Evolutionary conservation across 1,284 basidiomycete species (phyloP), one percentile per base, ranked within the genome.

Genomic region (Cystobasidium sp.): DNA sequence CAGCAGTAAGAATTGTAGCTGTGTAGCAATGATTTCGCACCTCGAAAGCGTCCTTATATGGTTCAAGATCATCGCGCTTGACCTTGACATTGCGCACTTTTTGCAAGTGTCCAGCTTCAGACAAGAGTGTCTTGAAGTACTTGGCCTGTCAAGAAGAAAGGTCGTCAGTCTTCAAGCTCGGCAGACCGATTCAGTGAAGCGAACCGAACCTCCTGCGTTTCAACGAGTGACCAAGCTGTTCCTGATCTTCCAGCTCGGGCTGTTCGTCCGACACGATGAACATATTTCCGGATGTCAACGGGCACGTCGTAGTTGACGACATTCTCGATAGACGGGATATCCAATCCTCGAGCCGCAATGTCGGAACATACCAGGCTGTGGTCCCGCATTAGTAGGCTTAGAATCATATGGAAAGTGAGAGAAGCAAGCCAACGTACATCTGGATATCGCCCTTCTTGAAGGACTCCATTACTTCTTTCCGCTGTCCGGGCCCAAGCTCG

Each of bases 221-320:
- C 96, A 4, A 98, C 92, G 76, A 99, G 83, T 2, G 91, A 92
- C 94, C 94, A 99, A 0, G 94, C 94, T 76, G 91, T 88, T 4
- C 96, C 96, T 14, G 84, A 83, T 58, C 91, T 86, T 0, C 94
- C 94, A 1, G 96, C 96, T 75, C 96, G 88, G 3, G 96, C 96
- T 0, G 96, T 98, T 51, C 96, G 87, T 20, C 96, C 96, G 0
- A 94, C 94, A 61, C 96, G 90, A 82, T 99, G 96, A 20, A 99
- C 92, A 80, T 99, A 98, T 83, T 98, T 98, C 64, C 93, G 88
- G 87, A 97, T 92, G 81, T 98, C 96, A n/a, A 97, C 87, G 0
- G 96, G 95, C 2, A 89, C 89, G 82, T 98, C 96, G 82, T 98
- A 98, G 77, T 89, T 94, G 51, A 99, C 87, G 41, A 98, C 96